Conservation (phyloP, 129 eudicot species). For the Daucus carota region DH1_v3.0 NC_030389.2:40972501-40973000, state of each 20-base stretch:
- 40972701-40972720: constrained; percentile 8
- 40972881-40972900: background rate
- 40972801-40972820: background rate
- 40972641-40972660: constrained; percentile 7
- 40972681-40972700: background rate
- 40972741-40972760: background rate
- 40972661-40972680: background rate
- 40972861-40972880: background rate
- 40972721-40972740: background rate
- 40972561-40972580: background rate
- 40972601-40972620: background rate
- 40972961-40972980: background rate
- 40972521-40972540: background rate
- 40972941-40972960: background rate
- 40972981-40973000: background rate
- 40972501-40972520: background rate
- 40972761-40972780: background rate
- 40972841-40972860: background rate
- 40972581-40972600: constrained; percentile 3
- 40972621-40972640: background rate
- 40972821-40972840: background rate
- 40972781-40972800: background rate
- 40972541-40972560: background rate
- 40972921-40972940: background rate
- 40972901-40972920: background rate